A percentile compares a stretch with the other conserved stretches of the same genome.
Conservation (phyloP, 257 asterid species). For the Nicotiana sylvestris region DNA sequence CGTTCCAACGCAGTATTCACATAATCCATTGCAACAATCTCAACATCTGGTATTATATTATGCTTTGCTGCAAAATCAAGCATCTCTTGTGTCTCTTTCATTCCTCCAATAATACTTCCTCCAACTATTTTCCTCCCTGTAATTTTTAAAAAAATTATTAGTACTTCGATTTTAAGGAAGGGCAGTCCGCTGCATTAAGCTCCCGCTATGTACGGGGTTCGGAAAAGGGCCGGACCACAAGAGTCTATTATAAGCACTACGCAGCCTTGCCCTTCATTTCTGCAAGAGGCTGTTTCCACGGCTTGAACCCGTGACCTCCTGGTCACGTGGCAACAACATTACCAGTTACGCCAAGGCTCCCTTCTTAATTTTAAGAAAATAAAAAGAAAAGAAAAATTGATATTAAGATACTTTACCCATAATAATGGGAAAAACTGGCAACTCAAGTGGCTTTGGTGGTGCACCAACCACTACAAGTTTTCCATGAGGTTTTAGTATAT, state of each 20-base stretch:
- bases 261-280: too few relatives aligned
- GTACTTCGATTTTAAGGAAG: neutral
- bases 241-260: too few relatives aligned
- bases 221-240: too few relatives aligned
- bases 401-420: neutral
- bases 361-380: neutral
- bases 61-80: conserved; percentile 37
- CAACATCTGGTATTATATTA: conserved; percentile 13
- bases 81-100: conserved; percentile 46
- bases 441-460: conserved; percentile 25
- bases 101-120: conserved; percentile 37
- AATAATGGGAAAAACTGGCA: conserved; percentile 22
- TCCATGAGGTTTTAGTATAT: conserved; percentile 25
- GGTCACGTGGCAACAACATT: too few relatives aligned
- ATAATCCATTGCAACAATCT: conserved; percentile 10
- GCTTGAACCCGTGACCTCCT: too few relatives aligned
- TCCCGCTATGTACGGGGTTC: too few relatives aligned
- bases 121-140: conserved; percentile 29
- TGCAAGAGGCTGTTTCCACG: too few relatives aligned
- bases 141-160: neutral
- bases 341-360: too few relatives aligned
- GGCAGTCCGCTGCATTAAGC: too few relatives aligned
- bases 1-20: conserved; percentile 19
- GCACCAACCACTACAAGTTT: conserved; percentile 29
- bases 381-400: neutral